A percentile compares a stretch with the other conserved stretches of the same genome.
phyloP scores from a whole-genome alignment of 78 protist genomes.

The Emiliania huxleyi region DNA sequence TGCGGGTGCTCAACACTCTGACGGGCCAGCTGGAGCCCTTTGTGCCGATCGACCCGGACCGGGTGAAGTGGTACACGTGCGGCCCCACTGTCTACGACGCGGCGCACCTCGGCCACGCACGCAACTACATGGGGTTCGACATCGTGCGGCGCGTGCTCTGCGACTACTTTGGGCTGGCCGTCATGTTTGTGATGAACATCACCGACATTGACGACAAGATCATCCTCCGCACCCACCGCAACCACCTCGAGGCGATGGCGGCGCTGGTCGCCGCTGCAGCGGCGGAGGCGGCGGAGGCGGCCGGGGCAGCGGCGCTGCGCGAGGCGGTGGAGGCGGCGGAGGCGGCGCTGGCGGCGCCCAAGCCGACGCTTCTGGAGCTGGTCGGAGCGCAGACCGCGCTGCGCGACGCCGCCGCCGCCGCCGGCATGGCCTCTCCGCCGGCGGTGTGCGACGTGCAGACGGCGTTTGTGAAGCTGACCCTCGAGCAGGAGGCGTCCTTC shows the following conservation, averaged over 20 bases:
- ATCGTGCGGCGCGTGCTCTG: slow-evolving; percentile 87
- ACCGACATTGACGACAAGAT: slow-evolving; percentile 99
- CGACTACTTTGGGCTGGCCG: slow-evolving; percentile 83
- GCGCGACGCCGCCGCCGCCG: neutral
- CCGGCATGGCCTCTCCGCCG: no score
- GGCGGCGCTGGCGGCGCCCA: neutral
- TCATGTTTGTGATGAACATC: slow-evolving; percentile 88
- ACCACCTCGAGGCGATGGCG: slow-evolving; percentile 25
- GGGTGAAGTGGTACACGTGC: slow-evolving; percentile 87
- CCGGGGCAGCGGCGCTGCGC: neutral
- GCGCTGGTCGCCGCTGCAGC: neutral
- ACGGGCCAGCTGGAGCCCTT: neutral
- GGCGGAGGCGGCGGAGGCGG: neutral
- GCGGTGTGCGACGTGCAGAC: neutral
- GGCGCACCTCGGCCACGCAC: slow-evolving; percentile 97
- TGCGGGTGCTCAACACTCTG: neutral
- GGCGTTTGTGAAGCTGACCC: neutral
- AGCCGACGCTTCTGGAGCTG: neutral
- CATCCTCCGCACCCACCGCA: slow-evolving; percentile 74
- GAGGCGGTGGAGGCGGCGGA: neutral
- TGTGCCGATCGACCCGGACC: neutral
- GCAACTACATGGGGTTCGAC: slow-evolving; percentile 91
- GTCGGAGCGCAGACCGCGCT: neutral
- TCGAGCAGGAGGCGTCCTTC: slow-evolving; percentile 44
- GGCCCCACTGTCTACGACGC: slow-evolving; percentile 99